These are phyloP conservation scores for Scorias spongiosa DNA, from an alignment of 2,329 filamentous ascomycete species.

Conservation along the genomic window DNA sequence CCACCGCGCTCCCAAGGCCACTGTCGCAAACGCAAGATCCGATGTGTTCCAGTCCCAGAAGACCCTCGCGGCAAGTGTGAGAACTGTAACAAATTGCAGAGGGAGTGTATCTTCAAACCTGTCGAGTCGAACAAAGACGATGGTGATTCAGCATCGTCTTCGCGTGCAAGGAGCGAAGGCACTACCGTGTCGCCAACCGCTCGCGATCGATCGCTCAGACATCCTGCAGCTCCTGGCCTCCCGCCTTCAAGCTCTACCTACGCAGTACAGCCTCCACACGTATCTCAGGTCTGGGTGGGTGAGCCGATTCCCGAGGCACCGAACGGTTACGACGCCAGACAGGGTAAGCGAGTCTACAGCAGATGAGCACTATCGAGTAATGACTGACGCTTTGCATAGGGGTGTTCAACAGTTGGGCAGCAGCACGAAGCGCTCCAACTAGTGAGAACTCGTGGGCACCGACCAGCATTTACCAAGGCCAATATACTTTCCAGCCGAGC, in stretches of 20 bases:
- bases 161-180: not conserved
- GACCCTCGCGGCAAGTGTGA: constrained; percentile 65
- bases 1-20: constrained; percentile 44
- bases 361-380: too few relatives aligned
- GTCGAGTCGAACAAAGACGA: constrained; percentile 41
- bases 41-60: constrained; percentile 63
- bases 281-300: not conserved
- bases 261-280: too few relatives aligned
- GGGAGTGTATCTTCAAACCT: constrained; percentile 83
- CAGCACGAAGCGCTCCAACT: too few relatives aligned
- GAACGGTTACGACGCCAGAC: too few relatives aligned
- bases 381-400: too few relatives aligned
- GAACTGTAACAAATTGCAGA: constrained; percentile 88
- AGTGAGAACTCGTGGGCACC: too few relatives aligned
- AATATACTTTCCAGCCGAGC: not conserved
- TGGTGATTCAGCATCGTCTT: not conserved
- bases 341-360: too few relatives aligned
- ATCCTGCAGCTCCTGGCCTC: not conserved
- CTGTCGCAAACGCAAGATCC: constrained; percentile 83
- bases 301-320: not conserved
- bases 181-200: not conserved
- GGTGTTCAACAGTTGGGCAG: too few relatives aligned
- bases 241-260: not conserved
- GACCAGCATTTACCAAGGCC: not conserved
- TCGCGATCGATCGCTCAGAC: not conserved